phyloP scores from a whole-genome alignment of 78 protist species.

The Monosiga brevicollis region DNA sequence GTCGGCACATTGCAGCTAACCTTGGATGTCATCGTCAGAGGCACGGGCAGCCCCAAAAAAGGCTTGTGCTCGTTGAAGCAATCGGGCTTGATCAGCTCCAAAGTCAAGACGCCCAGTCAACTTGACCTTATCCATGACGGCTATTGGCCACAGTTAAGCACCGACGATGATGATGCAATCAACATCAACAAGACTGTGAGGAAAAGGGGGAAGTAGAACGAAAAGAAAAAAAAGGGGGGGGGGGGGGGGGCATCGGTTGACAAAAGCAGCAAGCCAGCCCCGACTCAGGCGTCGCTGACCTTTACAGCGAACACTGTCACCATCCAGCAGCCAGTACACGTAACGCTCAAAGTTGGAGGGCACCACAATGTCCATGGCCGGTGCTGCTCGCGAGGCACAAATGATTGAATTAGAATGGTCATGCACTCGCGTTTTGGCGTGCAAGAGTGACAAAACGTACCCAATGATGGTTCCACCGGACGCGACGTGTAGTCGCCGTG shows the following conservation, averaged over 20 bases:
- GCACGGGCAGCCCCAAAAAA: not conserved
- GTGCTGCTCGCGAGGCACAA: conserved; percentile 10
- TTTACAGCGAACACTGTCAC: not conserved
- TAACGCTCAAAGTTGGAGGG: conserved; percentile 53
- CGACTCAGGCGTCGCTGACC: not conserved
- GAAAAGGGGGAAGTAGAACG: not conserved
- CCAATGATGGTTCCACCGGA: not conserved
- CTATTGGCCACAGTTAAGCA: not conserved
- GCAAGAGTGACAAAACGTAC: no score
- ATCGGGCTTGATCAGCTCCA: no score
- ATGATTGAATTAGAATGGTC: not conserved
- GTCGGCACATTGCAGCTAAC: no score
- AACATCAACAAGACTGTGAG: not conserved
- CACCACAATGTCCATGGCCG: conserved; percentile 59
- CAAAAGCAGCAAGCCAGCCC: not conserved
- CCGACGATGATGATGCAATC: not conserved
- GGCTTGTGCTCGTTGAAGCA: no score
- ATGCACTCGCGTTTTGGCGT: no score
- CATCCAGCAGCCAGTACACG: conserved; percentile 8
- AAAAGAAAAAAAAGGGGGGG: not conserved
- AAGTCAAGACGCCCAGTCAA: not conserved
- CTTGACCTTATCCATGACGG: not conserved
- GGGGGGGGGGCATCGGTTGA: not conserved
- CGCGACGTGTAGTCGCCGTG: conserved; percentile 1
- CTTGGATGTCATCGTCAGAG: not conserved